These are phyloP conservation scores for Endothia cerciana DNA, from an alignment of 2,329 filamentous ascomycete species.

Conservation along the genomic window DNA sequence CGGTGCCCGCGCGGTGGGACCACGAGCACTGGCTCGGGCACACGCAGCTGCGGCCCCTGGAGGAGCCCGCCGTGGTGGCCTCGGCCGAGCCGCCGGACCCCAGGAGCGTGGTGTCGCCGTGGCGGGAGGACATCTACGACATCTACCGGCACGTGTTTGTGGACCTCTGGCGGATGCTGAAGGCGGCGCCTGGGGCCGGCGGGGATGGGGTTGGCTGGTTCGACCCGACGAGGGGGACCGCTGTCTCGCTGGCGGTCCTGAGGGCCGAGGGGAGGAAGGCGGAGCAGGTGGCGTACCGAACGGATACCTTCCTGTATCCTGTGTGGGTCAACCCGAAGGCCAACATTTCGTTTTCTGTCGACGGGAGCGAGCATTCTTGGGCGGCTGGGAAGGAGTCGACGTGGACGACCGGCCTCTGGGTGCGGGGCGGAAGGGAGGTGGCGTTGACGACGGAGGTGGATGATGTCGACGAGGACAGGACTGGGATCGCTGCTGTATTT, in stretches of 20 bases:
- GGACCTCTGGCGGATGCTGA: conserved; percentile 27
- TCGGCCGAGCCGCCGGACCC: conserved; percentile 14
- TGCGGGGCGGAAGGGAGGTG: conserved; percentile 18
- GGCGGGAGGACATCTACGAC: conserved; percentile 27
- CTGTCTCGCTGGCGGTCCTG: conserved; percentile 25
- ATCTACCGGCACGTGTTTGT: conserved; percentile 30
- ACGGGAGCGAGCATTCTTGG: conserved; percentile 15
- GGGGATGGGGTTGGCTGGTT: conserved; percentile 17
- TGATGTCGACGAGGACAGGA: conserved; percentile 13
- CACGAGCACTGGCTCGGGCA: conserved; percentile 25
- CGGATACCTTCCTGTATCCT: conserved; percentile 30
- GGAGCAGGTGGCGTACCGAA: conserved; percentile 18
- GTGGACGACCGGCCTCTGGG: conserved; percentile 30
- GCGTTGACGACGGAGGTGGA: conserved; percentile 20
- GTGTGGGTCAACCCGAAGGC: conserved; percentile 23
- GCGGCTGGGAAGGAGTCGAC: conserved; percentile 16
- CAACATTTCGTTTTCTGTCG: conserved; percentile 7
- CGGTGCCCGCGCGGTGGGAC: conserved; percentile 19
- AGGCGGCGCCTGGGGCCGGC: background rate
- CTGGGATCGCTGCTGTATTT: conserved; percentile 26
- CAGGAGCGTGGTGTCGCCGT: conserved; percentile 26
- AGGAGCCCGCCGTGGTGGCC: conserved; percentile 15
- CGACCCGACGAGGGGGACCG: conserved; percentile 22
- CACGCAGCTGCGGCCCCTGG: conserved; percentile 23
- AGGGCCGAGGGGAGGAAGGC: conserved; percentile 14